Base-by-base conservation (phyloP, 345 rosid genomes). In the Moringa oleifera region DNA sequence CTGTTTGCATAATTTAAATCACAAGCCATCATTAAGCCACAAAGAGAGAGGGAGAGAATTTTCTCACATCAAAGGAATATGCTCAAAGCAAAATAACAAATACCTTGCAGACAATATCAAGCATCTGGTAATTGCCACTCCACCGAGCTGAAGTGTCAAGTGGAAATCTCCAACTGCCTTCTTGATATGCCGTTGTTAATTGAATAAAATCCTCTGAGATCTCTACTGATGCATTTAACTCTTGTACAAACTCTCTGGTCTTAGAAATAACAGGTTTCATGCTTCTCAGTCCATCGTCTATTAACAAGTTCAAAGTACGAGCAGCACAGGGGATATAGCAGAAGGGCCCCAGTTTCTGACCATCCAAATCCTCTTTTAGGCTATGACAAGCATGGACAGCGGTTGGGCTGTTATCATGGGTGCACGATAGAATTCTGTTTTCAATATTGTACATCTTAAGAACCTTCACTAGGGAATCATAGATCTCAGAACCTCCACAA, bases 101-200 rank as follows among this genome's bases (percentile, higher is more conserved):
- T 76, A 89, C 91, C 97, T 88, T 90, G 57, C 81, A 78, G 59
- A 82, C 84, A 63, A 93, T 73, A 74, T 90, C 86, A 64, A 88
- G 91, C 91, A 90, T 86, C 74, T 87, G 96, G 76, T 90, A 93
- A 72, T 79, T 90, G 63, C 97, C 96, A 68, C 84, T 93, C 97
- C 97, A 90, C 54, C 96, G 80, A 49, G 88, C 66, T 0, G 94
- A 90, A 72, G 87, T 68, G 78, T 93, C 91, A 2, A 93, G 72
- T 0, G 97, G 96, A 73, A 93, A 75, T 63, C 79, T 90, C 96
- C 97, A 90, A 74, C 69, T 83, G 50, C 98, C 98, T 82, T 93
- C 97, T 61, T 85, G 86, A 73, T 74, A 93, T 52, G 82, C 85
- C 50, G 88, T 72, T 53, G 94, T 67, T 45, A 80, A 49, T 58